Percentiles rank a stretch among this genome's conserved stretches.
phyloP scores from a whole-genome alignment of 257 asterid genomes.

The Asclepias syriaca region DNA sequence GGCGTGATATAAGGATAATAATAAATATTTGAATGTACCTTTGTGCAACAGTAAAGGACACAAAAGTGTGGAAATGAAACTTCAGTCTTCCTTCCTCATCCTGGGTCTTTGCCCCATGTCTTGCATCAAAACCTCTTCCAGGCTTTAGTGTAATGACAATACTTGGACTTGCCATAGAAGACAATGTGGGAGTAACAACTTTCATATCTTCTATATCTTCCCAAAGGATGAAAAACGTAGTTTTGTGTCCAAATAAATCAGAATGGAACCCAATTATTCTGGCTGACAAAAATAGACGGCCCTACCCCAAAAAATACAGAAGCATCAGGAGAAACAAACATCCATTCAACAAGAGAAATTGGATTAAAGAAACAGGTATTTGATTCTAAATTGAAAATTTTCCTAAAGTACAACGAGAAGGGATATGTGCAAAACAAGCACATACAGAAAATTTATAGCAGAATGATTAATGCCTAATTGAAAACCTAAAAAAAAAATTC shows the following conservation, averaged over 20 bases:
- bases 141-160: conserved; percentile 70
- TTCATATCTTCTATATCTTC: conserved; percentile 95
- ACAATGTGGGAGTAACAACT: conserved; percentile 81
- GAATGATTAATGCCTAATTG: not conserved
- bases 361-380: not conserved
- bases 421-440: not conserved
- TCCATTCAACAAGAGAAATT: conserved; percentile 16
- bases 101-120: conserved; percentile 90
- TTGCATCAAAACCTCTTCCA: conserved; percentile 85
- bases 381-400: not conserved
- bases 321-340: conserved; percentile 9
- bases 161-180: conserved; percentile 97
- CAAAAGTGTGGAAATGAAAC: conserved; percentile 92
- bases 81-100: conserved; percentile 87
- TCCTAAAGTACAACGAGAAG: not conserved
- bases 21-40: conserved; percentile 35
- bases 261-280: conserved; percentile 98
- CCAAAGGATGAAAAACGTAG: conserved; percentile 93
- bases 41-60: conserved; percentile 80
- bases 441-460: not conserved
- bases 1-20: not conserved
- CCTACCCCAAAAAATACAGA: conserved; percentile 45
- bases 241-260: conserved; percentile 92
- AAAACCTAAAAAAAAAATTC: not conserved
- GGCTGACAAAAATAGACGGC: conserved; percentile 93